phyloP scores from a whole-genome alignment of 2,329 filamentous ascomycete genomes.

The Fusarium tanahbumbuense region DNA sequence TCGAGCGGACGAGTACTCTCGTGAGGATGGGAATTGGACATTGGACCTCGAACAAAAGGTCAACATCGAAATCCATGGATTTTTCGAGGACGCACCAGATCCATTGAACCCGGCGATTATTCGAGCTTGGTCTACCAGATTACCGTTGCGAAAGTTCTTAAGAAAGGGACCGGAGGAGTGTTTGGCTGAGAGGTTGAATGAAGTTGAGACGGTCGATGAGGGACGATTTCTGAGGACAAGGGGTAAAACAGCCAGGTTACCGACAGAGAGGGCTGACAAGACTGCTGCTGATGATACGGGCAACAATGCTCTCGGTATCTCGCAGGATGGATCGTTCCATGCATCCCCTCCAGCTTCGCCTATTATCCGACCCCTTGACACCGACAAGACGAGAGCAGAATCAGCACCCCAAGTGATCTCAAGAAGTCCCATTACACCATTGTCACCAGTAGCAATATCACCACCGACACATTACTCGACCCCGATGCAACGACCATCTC shows the following conservation, averaged over 20 bases:
- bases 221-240: conserved; percentile 46
- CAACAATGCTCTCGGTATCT: conserved; percentile 52
- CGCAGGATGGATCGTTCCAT: conserved; percentile 38
- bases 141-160: conserved; percentile 66
- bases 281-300: conserved; percentile 24
- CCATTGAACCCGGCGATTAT: conserved; percentile 52
- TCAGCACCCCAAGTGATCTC: conserved; percentile 44
- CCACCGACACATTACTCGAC: conserved; percentile 48
- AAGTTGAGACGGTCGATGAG: conserved; percentile 50
- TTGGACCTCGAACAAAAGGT: conserved; percentile 64
- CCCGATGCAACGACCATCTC: conserved; percentile 48
- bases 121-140: conserved; percentile 63
- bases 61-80: conserved; percentile 67
- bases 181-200: conserved; percentile 63
- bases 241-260: conserved; percentile 45
- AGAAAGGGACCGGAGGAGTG: conserved; percentile 66
- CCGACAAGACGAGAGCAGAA: conserved; percentile 38
- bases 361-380: conserved; percentile 48
- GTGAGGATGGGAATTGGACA: conserved; percentile 54
- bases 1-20: conserved; percentile 49
- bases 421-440: conserved; percentile 40
- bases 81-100: conserved; percentile 66
- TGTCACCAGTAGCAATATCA: conserved; percentile 43
- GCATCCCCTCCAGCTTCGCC: conserved; percentile 48
- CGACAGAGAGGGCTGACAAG: neutral